These are phyloP conservation scores for Albatrellus sp. DNA, from an alignment of 1,284 basidiomycete genomes.

Conservation along the genomic window DNA sequence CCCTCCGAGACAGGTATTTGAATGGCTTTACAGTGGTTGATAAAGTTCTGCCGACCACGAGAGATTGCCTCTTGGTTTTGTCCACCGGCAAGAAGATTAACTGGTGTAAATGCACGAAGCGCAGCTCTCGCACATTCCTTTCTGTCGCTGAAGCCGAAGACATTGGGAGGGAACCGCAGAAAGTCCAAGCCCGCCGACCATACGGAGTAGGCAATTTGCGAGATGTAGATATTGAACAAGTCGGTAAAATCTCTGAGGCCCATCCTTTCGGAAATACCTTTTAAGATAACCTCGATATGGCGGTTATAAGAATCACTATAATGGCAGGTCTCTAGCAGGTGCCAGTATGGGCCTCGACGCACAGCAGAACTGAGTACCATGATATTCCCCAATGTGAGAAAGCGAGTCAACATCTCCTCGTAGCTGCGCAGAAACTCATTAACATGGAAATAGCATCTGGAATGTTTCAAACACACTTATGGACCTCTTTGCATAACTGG, in stretches of 20 bases:
- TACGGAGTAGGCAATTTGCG: conserved; percentile 63
- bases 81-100: conserved; percentile 32
- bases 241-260: conserved; percentile 54
- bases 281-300: conserved; percentile 58
- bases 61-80: conserved; percentile 15
- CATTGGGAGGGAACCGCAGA: conserved; percentile 49
- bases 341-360: conserved; percentile 81
- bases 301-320: conserved; percentile 32
- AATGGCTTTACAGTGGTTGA: conserved; percentile 50
- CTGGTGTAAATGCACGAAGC: conserved; percentile 51
- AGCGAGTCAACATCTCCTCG: conserved; percentile 71
- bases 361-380: conserved; percentile 73
- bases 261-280: conserved; percentile 51
- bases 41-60: conserved; percentile 40
- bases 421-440: conserved; percentile 27
- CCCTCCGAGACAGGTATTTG: conserved; percentile 40
- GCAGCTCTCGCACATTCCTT: conserved; percentile 48
- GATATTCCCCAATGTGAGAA: conserved; percentile 73
- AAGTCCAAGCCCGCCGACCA: conserved; percentile 38
- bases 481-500: conserved; percentile 28
- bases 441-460: neutral
- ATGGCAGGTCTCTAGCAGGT: conserved; percentile 66
- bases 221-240: conserved; percentile 72
- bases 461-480: conserved; percentile 29
- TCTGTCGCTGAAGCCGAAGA: conserved; percentile 61